These are phyloP conservation scores for Chaetothyriales sp. DNA, from an alignment of 2,329 filamentous ascomycete genomes.

Conservation along the genomic window DNA sequence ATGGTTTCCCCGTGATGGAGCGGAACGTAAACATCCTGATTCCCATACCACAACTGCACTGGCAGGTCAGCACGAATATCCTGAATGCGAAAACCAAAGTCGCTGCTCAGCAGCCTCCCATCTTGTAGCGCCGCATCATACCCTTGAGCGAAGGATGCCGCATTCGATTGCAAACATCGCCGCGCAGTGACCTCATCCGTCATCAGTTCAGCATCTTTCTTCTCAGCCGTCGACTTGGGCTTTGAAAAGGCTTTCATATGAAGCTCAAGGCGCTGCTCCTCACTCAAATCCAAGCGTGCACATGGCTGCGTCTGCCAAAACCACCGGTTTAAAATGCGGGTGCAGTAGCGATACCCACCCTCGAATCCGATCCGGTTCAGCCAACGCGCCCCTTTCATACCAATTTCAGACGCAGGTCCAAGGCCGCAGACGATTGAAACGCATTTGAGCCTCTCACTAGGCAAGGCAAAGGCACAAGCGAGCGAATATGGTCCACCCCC, in stretches of 20 bases:
- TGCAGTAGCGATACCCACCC: conserved; percentile 20
- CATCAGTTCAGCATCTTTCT: conserved; percentile 19
- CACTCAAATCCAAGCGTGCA: conserved; percentile 22
- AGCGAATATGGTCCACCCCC: conserved; percentile 37
- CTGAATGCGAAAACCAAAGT: conserved; percentile 25
- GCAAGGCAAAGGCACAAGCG: conserved; percentile 31
- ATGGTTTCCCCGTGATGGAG: conserved; percentile 23
- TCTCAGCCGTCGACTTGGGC: conserved; percentile 3
- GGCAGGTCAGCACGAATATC: conserved; percentile 25
- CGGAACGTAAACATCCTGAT: conserved; percentile 23
- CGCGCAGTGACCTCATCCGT: conserved; percentile 16
- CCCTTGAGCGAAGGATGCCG: conserved; percentile 22
- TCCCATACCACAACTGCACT: conserved; percentile 27
- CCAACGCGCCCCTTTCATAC: conserved; percentile 21
- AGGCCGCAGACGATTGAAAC: conserved; percentile 13
- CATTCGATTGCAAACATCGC: conserved; percentile 13
- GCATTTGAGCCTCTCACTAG: conserved; percentile 10
- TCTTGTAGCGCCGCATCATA: conserved; percentile 22
- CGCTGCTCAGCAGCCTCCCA: conserved; percentile 18
- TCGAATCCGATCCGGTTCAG: conserved; percentile 21
- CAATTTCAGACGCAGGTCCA: conserved; percentile 24
- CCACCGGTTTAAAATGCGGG: conserved; percentile 18
- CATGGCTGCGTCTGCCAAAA: conserved; percentile 15
- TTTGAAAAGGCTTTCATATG: conserved; percentile 7
- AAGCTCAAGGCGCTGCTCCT: conserved; percentile 21